Evolutionary conservation across 208 protist species (phyloP), one percentile per base, ranked within the genome.

Genomic region (Kentomonas sorsogonicus): DNA sequence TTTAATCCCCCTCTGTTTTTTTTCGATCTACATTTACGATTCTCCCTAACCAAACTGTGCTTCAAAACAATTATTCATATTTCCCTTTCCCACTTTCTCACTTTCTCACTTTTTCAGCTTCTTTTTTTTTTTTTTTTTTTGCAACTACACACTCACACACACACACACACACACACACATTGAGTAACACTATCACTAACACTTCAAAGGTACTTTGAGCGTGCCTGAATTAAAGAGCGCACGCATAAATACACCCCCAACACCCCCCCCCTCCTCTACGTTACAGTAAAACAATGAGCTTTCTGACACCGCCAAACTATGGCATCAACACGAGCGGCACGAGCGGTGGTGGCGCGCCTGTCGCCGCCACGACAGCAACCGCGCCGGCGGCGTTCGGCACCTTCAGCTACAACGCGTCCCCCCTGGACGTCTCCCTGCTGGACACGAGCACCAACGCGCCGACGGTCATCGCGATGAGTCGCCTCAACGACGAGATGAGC

Each of bases 401-500:
- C n/a, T n/a, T n/a, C n/a, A n/a, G n/a, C n/a, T n/a, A 1, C 40
- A 60, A 39, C 45, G 1, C 40, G 29, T 60, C n/a, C 29, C 10
- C 29, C 20, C 33, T 5, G 5, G 25, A 50, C 20, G 13, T 5
- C 44, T 5, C 7, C 25, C n/a, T n/a, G 5, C 48, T 34, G 34
- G 34, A 52, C 26, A 6, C 26, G 20, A 55, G 59, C 7, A 79
- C 63, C 22, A 77, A 74, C 45, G 70, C 55, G 11, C 63, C 59
- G 22, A 68, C 66, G 43, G 54, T 40, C 11, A 71, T 84, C 4
- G 48, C 63, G 5, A 75, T 90, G 38, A 90, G 83, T 46, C 59
- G 76, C 20, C 56, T 90, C 23, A 90, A 84, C 25, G 74, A 82
- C 36, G 83, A 90, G 56, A 86, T 90, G 83, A 86, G 74, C 51